phyloP scores from a whole-genome alignment of 129 eudicot species.

The Oenanthe sinensis region DNA sequence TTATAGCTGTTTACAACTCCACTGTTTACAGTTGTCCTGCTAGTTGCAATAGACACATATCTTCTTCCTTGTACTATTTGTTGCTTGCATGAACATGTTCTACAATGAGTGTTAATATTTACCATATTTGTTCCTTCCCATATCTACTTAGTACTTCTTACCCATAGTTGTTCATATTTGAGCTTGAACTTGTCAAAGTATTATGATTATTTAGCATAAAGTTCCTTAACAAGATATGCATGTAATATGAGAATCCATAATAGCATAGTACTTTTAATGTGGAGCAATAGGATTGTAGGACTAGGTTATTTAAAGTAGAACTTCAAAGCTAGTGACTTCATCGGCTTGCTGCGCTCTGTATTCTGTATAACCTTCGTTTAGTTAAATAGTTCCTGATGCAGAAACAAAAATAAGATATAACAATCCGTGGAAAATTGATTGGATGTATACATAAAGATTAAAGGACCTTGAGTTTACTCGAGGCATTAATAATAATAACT shows the following conservation, averaged over 20 bases:
- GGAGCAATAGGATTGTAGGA: background rate
- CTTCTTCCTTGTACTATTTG: background rate
- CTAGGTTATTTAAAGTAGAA: background rate
- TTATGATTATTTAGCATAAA: background rate
- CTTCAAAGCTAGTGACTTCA: background rate
- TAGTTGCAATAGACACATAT: no score
- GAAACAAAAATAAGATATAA: background rate
- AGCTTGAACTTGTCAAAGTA: background rate
- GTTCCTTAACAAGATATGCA: background rate
- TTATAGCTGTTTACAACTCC: no score
- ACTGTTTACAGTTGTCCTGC: no score
- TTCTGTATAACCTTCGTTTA: background rate
- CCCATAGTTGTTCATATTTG: background rate
- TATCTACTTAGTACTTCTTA: no score
- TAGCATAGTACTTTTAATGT: background rate
- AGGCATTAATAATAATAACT: background rate
- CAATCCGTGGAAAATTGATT: background rate
- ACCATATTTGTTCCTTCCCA: no score
- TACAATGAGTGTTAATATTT: background rate
- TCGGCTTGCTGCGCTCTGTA: background rate
- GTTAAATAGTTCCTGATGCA: background rate
- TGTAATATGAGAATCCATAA: background rate
- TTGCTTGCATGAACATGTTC: background rate
- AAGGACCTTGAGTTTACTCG: background rate
- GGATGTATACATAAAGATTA: background rate